These are phyloP conservation scores for Xylaria arbuscula DNA, from an alignment of 2,329 filamentous ascomycete species.

Conservation along the genomic window DNA sequence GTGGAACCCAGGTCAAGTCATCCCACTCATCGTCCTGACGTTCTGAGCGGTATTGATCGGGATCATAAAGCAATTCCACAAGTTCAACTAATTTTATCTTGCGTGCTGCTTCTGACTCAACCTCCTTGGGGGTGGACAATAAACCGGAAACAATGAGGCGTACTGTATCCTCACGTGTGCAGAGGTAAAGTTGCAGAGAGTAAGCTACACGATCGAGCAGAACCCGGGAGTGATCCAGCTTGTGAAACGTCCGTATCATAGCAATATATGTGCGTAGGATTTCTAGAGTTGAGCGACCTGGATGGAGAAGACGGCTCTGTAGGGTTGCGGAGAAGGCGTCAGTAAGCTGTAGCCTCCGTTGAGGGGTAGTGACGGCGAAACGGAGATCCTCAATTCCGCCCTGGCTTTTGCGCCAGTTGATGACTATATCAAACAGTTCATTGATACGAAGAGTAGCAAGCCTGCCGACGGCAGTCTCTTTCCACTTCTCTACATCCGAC, in stretches of 20 bases:
- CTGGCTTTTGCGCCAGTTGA: conserved; percentile 77
- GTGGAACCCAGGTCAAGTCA: conserved; percentile 92
- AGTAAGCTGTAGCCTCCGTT: conserved; percentile 76
- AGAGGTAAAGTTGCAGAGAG: conserved; percentile 79
- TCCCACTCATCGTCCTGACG: conserved; percentile 77
- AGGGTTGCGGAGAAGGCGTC: conserved; percentile 74
- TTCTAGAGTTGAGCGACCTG: conserved; percentile 79
- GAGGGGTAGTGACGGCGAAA: conserved; percentile 74
- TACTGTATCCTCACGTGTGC: conserved; percentile 80
- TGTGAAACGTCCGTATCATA: conserved; percentile 81
- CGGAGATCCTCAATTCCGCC: conserved; percentile 80
- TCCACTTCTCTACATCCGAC: conserved; percentile 73
- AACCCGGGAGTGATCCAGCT: conserved; percentile 80
- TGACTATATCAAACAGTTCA: conserved; percentile 82
- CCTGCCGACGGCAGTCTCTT: conserved; percentile 74
- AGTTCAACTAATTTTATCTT: conserved; percentile 72
- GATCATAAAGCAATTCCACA: conserved; percentile 72
- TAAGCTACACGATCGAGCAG: conserved; percentile 79
- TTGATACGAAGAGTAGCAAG: conserved; percentile 75
- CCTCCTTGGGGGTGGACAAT: conserved; percentile 69
- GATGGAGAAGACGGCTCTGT: conserved; percentile 75
- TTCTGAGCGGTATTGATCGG: conserved; percentile 63
- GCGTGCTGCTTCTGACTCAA: conserved; percentile 52
- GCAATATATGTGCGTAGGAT: conserved; percentile 82
- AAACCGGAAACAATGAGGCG: conserved; percentile 80